phyloP scores from a whole-genome alignment of 2,329 filamentous ascomycete genomes.

The Penicillium italicum region DNA sequence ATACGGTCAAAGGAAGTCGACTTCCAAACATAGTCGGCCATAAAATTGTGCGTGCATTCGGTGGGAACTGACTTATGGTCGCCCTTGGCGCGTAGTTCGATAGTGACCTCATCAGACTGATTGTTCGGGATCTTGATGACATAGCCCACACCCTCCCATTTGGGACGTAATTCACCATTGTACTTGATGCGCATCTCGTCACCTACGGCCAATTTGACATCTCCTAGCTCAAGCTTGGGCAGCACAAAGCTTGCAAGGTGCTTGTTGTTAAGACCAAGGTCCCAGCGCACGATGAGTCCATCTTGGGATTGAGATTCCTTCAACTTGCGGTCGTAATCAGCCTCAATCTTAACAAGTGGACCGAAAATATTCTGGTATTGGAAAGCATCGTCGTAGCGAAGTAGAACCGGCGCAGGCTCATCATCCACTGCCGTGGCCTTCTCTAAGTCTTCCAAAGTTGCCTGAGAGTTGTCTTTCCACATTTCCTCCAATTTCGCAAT shows the following conservation, averaged over 20 bases:
- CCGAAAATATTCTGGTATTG: slow-evolving; percentile 99
- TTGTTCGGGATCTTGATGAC: slow-evolving; percentile 99
- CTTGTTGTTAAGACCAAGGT: slow-evolving; percentile 94
- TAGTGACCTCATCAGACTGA: slow-evolving; percentile 93
- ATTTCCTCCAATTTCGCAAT: slow-evolving; percentile 96
- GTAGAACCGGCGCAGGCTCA: slow-evolving; percentile 84
- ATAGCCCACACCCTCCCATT: slow-evolving; percentile 97
- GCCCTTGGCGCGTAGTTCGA: slow-evolving; percentile 88
- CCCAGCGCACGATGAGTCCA: slow-evolving; percentile 89
- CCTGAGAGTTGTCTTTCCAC: slow-evolving; percentile 92
- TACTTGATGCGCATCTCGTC: slow-evolving; percentile 98
- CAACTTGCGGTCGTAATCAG: slow-evolving; percentile 97
- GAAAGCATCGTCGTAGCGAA: slow-evolving; percentile 95
- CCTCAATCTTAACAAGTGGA: slow-evolving; percentile 96
- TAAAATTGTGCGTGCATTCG: slow-evolving; percentile 96
- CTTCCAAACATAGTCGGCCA: slow-evolving; percentile 98
- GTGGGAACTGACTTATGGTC: slow-evolving; percentile 96
- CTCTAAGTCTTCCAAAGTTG: slow-evolving; percentile 86
- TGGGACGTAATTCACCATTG: slow-evolving; percentile 83
- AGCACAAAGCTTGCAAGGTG: slow-evolving; percentile 92
- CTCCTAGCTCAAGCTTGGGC: slow-evolving; percentile 93
- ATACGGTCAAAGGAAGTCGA: slow-evolving; percentile 98
- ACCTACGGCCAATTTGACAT: slow-evolving; percentile 95
- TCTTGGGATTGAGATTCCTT: slow-evolving; percentile 98
- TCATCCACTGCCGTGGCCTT: slow-evolving; percentile 90